These are phyloP conservation scores for Globisporangium apiculatum DNA, from an alignment of 352 stramenopile genomes.

Conservation along the genomic window DNA sequence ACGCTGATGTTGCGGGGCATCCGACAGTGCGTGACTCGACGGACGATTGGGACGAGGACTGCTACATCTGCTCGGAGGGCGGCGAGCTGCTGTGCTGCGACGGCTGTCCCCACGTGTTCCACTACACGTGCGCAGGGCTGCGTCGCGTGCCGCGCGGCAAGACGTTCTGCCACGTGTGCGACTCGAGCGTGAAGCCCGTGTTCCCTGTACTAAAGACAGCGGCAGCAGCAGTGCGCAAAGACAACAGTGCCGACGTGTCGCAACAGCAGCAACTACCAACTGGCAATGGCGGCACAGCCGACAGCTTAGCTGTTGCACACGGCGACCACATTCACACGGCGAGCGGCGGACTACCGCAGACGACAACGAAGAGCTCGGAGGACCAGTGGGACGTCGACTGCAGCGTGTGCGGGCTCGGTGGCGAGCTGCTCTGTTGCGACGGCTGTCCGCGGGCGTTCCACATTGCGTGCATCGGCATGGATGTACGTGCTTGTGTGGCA, in stretches of 20 bases:
- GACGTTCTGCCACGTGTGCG: slow-evolving; percentile 79
- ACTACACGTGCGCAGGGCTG: slow-evolving; percentile 80
- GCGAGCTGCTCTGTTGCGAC: slow-evolving; percentile 87
- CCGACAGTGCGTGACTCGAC: slow-evolving; percentile 32
- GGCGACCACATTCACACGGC: slow-evolving; percentile 10
- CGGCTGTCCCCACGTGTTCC: slow-evolving; percentile 89
- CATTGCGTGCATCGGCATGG: slow-evolving; percentile 69
- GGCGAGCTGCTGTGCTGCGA: slow-evolving; percentile 89
- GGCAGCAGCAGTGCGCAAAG: background rate
- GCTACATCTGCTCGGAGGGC: slow-evolving; percentile 79
- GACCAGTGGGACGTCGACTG: slow-evolving; percentile 89
- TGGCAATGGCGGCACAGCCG: background rate
- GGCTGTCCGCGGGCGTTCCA: slow-evolving; percentile 91
- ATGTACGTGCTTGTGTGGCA: slow-evolving; percentile 14
- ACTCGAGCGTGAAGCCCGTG: slow-evolving; percentile 62
- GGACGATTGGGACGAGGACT: slow-evolving; percentile 88
- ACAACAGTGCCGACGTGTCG: background rate
- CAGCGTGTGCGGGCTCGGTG: slow-evolving; percentile 75
- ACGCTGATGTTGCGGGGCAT: background rate
- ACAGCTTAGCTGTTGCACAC: background rate
- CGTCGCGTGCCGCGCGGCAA: slow-evolving; percentile 77
- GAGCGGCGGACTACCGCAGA: slow-evolving; percentile 1
- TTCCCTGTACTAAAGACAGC: slow-evolving; percentile 26
- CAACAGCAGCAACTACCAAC: slow-evolving; percentile 6
- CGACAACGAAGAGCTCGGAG: slow-evolving; percentile 33